These are phyloP conservation scores for Peronosclerospora sorghi DNA, from an alignment of 352 stramenopile genomes.

Conservation along the genomic window DNA sequence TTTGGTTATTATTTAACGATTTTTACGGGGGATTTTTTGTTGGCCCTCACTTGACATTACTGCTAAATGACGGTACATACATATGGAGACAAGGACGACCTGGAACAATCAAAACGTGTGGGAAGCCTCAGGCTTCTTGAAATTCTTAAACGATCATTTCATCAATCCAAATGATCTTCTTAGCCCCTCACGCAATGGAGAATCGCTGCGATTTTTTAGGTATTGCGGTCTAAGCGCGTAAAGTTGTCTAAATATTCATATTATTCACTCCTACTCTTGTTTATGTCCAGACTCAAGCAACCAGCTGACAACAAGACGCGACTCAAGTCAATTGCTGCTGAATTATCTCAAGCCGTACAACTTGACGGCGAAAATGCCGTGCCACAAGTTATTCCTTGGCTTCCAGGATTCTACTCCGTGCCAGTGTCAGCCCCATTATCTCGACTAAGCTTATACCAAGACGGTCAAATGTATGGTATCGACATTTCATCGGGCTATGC, in stretches of 20 bases:
- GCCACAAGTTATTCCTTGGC: slow-evolving; percentile 29
- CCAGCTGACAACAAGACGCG: background rate
- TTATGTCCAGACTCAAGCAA: slow-evolving; percentile 22
- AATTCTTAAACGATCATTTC: slow-evolving; percentile 43
- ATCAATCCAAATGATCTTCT: slow-evolving; percentile 38
- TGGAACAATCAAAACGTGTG: slow-evolving; percentile 37
- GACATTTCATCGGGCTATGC: slow-evolving; percentile 73
- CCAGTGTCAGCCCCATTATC: slow-evolving; percentile 34
- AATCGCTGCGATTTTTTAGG: slow-evolving; percentile 50
- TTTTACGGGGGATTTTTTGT: too few species aligned
- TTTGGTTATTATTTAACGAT: too few species aligned
- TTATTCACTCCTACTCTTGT: background rate
- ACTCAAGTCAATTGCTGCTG: slow-evolving; percentile 12
- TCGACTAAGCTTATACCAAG: slow-evolving; percentile 32
- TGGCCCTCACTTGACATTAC: too few species aligned
- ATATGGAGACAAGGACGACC: background rate
- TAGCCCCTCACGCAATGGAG: slow-evolving; percentile 6
- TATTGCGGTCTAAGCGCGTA: too few species aligned
- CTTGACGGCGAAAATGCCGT: slow-evolving; percentile 1
- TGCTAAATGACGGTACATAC: too few species aligned
- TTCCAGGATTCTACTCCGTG: slow-evolving; percentile 56
- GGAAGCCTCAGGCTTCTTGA: slow-evolving; percentile 36
- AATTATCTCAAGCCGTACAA: slow-evolving; percentile 9
- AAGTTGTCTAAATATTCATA: background rate
- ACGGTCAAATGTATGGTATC: slow-evolving; percentile 67